Base-by-base conservation (phyloP, 2,329 filamentous ascomycete genomes). In the Clonostachys byssicola region DNA sequence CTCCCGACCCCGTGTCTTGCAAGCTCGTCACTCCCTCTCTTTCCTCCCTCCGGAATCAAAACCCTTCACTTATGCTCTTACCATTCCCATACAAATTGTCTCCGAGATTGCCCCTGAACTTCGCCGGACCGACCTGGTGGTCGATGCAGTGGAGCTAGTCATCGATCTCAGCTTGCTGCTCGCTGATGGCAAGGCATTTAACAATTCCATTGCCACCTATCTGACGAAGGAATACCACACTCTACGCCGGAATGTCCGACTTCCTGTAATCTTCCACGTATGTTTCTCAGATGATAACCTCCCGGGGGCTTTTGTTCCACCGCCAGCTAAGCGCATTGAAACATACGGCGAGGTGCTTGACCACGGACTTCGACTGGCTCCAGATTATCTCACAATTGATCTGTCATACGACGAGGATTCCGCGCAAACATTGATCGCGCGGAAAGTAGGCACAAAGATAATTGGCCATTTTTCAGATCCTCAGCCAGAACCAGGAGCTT, bases 41-140 rank as follows among this genome's bases (percentile, higher is more conserved):
- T 46, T 39, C 20, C 36, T 83, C 36, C 74, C 77, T 1, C 74
- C 79, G 1, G 77, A 84, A 53, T 67, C 73, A 34, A 73, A 80
- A 12, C 70, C 66, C 18, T 85, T 81, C 52, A 88, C 85, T 0
- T 84, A 83, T 55, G 82, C 83, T 12, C 69, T 85, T 1, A 78
- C 78, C 12, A 68, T 87, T 3, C 73, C 78, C 3, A 61, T 86
- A 4, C 78, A 80, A 1, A 71, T 72, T 9, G 60, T 88, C 7
- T 57, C 80, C 3, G 63, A 71, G 2, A 66, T 67, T n/a, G 64
- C 75, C 5, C 54, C 81, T 40, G 76, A 85, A 48, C 74, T 86
- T n/a, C 79, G 84, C 52, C 74, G 78, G 34, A 60, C 85, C 12
- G 82, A 85, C 53, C 76, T 76, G 23, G 81, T 79, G 5, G 75